Base-by-base conservation (phyloP, 257 asterid genomes). In the Galeopsis tetrahit region DNA sequence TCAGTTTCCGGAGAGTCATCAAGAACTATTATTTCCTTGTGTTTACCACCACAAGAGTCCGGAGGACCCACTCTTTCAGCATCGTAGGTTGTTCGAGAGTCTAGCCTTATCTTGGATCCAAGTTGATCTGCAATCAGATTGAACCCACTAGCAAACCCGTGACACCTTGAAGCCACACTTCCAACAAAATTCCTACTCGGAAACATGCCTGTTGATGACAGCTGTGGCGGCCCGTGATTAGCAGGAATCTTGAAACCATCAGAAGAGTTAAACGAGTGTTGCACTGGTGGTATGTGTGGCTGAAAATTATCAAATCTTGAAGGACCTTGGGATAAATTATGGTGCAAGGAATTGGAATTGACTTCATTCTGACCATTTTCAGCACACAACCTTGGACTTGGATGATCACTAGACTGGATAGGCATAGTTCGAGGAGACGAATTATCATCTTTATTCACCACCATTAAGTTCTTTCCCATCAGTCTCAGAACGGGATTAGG, bases 381-480 rank as follows among this genome's bases (percentile, higher is more conserved):
- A 44, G 51, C 76, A 49, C 63, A 44, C 10, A 52, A 63, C 58
- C 69, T 75, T 42, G 62, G 73, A 38, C 76, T 77, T 57, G 70
- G 70, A 77, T 64, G 75, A 75, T 64, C 82, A 5, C 44, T 67
- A 72, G 82, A 71, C 53, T 75, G 81, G 48, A 72, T 42, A 44
- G 79, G 80, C 76, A 76, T 33, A 36, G 62, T 71, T 78, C 71
- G 84, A 21, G 80, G 81, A 35, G 78, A 67, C 31, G 34, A 55
- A 55, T 57, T 78, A 48, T 85, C 91, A n/a, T 86, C 96, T 63
- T 83, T 89, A 79, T 81, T 91, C 77, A 84, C 81, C 71, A 93
- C 93, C 96, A 90, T 82, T 62, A 93, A 79, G 85, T 93, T 84
- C 83, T 93, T 93, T 10, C 98, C 98, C 98, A 93, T 93, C 79